These are phyloP conservation scores for Penicillium cataractarum DNA, from an alignment of 495 filamentous ascomycete genomes.

Conservation along the genomic window DNA sequence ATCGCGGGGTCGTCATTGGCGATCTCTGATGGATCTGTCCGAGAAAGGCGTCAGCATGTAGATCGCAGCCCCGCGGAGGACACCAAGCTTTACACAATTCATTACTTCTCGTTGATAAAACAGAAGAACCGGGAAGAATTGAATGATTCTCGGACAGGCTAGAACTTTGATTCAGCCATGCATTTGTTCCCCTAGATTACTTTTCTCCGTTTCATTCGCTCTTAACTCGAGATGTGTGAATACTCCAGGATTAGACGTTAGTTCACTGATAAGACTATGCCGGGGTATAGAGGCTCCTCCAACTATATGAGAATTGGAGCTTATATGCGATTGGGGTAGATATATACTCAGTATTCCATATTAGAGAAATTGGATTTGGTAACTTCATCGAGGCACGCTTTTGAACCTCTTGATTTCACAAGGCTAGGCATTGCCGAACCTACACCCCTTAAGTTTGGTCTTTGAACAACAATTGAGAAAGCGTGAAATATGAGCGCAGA, in stretches of 20 bases:
- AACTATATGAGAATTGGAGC: neutral
- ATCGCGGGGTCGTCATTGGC: conserved; percentile 18
- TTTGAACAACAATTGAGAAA: neutral
- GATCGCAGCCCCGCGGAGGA: conserved; percentile 2
- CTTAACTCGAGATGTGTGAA: neutral
- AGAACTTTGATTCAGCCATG: neutral
- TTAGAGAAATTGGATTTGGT: neutral
- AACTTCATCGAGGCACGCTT: neutral
- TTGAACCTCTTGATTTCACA: neutral
- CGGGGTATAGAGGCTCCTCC: neutral
- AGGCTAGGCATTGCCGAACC: neutral
- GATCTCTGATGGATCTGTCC: neutral
- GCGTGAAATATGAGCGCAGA: neutral
- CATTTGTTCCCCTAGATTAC: neutral
- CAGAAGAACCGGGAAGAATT: neutral
- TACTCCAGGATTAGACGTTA: neutral
- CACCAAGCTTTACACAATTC: neutral
- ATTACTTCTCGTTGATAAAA: neutral
- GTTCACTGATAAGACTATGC: neutral
- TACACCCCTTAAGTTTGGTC: neutral
- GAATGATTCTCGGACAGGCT: neutral
- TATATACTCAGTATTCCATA: neutral
- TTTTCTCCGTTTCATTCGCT: neutral
- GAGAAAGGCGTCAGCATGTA: conserved; percentile 6
- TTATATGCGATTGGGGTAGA: neutral